Base-by-base conservation (phyloP, 371 early-diverging fungal genomes). In the Chytridiales sp. region DNA sequence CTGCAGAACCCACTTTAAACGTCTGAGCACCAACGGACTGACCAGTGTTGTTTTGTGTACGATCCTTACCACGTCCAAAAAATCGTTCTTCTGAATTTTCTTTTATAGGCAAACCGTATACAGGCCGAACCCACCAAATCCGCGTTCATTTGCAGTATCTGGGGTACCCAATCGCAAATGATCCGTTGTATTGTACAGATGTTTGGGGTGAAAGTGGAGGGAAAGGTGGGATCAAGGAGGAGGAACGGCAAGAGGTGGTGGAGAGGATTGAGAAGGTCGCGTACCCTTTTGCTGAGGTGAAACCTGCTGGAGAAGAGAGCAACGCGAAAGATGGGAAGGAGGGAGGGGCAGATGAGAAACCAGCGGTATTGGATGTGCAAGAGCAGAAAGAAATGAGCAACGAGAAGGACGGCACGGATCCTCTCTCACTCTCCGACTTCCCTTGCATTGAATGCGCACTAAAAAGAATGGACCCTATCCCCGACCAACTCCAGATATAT, bases 91-190 rank as follows among this genome's bases (percentile, higher is more conserved):
- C 27, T 26, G 57, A 26, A 21, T 42, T 54, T 67, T 11, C 50
- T 59, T n/a, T 53, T 1, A 26, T 40, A 61, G 83, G 79, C 54
- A 73, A 81, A 50, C 99, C 99, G 0, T 65, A 89, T 22, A 98
- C 98, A 0, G 99, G 99, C 2, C 81, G 99, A 42, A 97, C 99
- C 0, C 99, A 99, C 69, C 99, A 99, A 75, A 99, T 99, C 57
- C 89, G 99, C 44, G 97, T 98, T 17, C 99, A 99, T 73, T 75
- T 99, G 42, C 91, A 93, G 67, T 89, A 84, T 67, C 81, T 99
- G 1, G 99, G 99, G 4, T 85, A 83, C 67, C 98, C 99, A 0
- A 98, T 99, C 55, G 92, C 89, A 35, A 97, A 99, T 70, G 99
- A 99, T 70, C 93, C 95, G 3, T 70, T 95, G 2, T 98, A 97